phyloP scores from a whole-genome alignment of 208 protist species.

The Acanthamoeba healyi region DNA sequence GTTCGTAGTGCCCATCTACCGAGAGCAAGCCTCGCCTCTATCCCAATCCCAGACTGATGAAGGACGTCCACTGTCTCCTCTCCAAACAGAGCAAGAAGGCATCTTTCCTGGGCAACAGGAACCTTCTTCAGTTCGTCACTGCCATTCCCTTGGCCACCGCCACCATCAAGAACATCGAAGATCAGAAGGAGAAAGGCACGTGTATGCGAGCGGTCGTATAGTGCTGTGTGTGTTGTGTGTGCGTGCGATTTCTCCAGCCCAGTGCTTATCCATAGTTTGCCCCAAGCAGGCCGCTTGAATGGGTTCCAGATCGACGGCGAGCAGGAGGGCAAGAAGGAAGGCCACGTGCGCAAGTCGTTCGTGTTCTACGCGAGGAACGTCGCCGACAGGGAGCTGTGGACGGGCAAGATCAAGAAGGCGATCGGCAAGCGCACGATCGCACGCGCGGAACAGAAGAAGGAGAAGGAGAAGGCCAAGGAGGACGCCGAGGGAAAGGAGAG shows the following conservation, averaged over 20 bases:
- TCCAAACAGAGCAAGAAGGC: slow-evolving; percentile 24
- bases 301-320: slow-evolving; percentile 45
- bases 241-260: too few relatives aligned
- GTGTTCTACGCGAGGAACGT: slow-evolving; percentile 15
- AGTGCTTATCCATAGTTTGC: too few relatives aligned
- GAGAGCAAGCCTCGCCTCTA: too few relatives aligned
- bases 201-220: too few relatives aligned
- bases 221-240: too few relatives aligned
- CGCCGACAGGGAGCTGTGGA: slow-evolving; percentile 48
- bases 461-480: not conserved
- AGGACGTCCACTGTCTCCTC: not conserved
- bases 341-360: not conserved
- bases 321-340: not conserved
- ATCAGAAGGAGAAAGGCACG: slow-evolving; percentile 15
- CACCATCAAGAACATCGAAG: slow-evolving; percentile 16
- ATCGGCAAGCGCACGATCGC: slow-evolving; percentile 25
- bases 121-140: slow-evolving; percentile 20
- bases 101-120: slow-evolving; percentile 32
- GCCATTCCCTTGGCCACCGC: not conserved
- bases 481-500: not conserved
- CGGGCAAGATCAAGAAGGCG: slow-evolving; percentile 14
- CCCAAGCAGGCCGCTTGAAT: slow-evolving; percentile 6
- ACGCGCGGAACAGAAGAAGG: slow-evolving; percentile 9
- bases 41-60: too few relatives aligned
- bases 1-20: not conserved